Percentiles rank a stretch among this genome's conserved stretches.
Conservation (phyloP, 306 rosid genomes). For the Parietaria judaica region DNA sequence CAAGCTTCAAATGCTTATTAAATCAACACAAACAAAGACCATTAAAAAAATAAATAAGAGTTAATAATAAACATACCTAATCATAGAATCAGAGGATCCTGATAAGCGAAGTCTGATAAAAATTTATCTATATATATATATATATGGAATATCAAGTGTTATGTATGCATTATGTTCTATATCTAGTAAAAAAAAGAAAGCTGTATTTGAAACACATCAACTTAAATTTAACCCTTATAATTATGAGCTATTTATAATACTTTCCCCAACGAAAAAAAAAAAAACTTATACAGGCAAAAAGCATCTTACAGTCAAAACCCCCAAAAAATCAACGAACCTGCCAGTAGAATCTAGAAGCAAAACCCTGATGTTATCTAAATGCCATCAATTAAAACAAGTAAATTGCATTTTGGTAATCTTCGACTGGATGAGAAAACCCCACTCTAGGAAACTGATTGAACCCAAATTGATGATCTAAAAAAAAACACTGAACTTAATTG, state of each 20-base stretch:
- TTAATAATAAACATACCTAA: conserved; percentile 50
- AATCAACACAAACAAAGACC: not conserved
- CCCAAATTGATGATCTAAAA: too few relatives aligned
- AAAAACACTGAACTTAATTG: too few relatives aligned
- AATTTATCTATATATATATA: not conserved
- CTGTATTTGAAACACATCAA: not conserved
- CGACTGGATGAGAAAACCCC: not conserved
- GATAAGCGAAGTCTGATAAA: conserved; percentile 10
- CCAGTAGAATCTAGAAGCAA: conserved; percentile 89
- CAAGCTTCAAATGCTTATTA: conserved; percentile 7
- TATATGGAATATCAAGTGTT: not conserved
- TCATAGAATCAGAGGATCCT: conserved; percentile 99
- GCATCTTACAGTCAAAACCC: not conserved
- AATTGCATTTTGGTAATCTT: not conserved
- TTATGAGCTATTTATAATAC: not conserved
- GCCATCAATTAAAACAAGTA: conserved; percentile 46
- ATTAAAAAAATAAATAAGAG: not conserved
- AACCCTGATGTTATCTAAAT: conserved; percentile 87
- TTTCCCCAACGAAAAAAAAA: not conserved
- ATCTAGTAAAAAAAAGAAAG: not conserved
- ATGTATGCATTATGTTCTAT: not conserved
- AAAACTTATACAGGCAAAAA: not conserved
- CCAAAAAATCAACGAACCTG: conserved; percentile 48
- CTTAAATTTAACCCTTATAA: not conserved
- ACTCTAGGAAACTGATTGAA: conserved; percentile 4